A percentile compares a stretch with the other conserved stretches of the same genome.
Conservation (phyloP, 129 eudicot species). For the Gnaphalium uliginosum region DNA sequence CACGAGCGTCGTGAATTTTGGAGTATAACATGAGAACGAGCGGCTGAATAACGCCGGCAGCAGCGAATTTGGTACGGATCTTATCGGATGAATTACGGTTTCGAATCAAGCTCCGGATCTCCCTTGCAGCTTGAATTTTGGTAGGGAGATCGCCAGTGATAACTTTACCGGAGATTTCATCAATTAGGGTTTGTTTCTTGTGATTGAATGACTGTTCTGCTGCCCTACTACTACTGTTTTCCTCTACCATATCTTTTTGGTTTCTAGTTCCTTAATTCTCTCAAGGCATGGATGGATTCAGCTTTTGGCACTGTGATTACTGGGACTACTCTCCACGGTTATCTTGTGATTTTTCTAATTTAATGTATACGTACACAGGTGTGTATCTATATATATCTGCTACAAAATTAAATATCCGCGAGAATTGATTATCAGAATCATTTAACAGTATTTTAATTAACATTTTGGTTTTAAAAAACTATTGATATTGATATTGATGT, state of each 20-base stretch:
- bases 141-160: constrained; percentile 55
- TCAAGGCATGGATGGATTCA: constrained; percentile 5
- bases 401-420: background rate
- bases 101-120: constrained; percentile 59
- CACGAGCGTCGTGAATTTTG: constrained; percentile 48
- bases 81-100: constrained; percentile 47
- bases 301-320: constrained; percentile 14
- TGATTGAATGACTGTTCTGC: constrained; percentile 8
- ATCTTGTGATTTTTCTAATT: background rate
- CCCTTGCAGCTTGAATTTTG: constrained; percentile 72
- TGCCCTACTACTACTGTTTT: constrained; percentile 25
- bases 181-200: constrained; percentile 48
- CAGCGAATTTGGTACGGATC: constrained; percentile 60
- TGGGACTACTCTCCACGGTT: constrained; percentile 19
- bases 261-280: background rate
- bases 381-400: background rate
- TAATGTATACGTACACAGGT: background rate
- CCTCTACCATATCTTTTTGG: constrained; percentile 40
- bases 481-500: too few species aligned
- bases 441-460: too few species aligned
- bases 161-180: constrained; percentile 48
- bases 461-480: too few species aligned
- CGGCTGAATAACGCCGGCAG: constrained; percentile 75
- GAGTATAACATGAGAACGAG: constrained; percentile 61
- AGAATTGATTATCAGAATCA: background rate